Evolutionary conservation across 306 rosid genomes (phyloP), one percentile per base, ranked within the genome.

Genomic region (Clitoria ternatea): DNA sequence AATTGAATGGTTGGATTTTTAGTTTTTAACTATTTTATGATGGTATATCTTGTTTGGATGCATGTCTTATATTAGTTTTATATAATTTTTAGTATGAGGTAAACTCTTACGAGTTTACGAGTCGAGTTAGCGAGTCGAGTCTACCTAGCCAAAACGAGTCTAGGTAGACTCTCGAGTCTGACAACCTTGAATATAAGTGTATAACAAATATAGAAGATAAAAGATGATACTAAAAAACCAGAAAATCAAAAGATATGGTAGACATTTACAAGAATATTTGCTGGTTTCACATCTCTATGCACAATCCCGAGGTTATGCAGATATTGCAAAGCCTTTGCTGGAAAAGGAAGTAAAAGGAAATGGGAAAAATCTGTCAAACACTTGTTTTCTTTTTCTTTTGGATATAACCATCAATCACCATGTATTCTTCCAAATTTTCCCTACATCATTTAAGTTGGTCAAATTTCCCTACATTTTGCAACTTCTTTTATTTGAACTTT

Each of bases 261-360:
- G 85, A 66, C 63, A 57, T 35, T 81, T 87, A 92, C 98, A 66
- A 93, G 97, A 83, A 90, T 82, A 82, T 93, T 93, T 78, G 90
- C 92, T 42, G 98, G 97, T 85, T 93, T 93, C 79, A 93, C 92
- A 87, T 93, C 98, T 86, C 98, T 85, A 77, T 90, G 98, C 40
- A 93, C 75, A 73, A 93, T 85, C 88, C 97, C 98, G 11, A 90
- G 88, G 61, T 87, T 84, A 78, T 93, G 98, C 65, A 93, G 86
- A 74, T 90, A 87, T 78, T 77, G 97, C 94, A 93, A 85, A 70
- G 94, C 84, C 79, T 78, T 88, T 37, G 98, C 98, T 92, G 96
- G 78, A 80, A 77, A 79, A 74, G 55, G 59, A 67, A 79, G 78
- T 35, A 36, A 18, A 67, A 59, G 75, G 70, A 80, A 68, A 26